phyloP scores from a whole-genome alignment of 331 rosid species.

The Acacia concinna region DNA sequence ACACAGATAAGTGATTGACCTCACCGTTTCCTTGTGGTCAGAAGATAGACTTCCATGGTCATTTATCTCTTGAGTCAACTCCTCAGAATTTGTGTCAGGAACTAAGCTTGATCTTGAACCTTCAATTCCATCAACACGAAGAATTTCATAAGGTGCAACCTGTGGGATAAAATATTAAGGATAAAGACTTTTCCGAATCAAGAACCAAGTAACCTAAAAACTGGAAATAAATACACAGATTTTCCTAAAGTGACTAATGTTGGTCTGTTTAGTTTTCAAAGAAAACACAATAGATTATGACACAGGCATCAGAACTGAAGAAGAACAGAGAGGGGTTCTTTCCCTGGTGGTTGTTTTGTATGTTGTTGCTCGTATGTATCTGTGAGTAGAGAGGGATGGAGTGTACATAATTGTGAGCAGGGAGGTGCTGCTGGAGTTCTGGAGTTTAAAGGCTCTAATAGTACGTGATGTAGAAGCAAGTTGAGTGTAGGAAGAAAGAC shows the following conservation, averaged over 20 bases:
- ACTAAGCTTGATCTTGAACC: constrained; percentile 39
- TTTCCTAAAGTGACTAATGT: neutral
- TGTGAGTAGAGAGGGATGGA: neutral
- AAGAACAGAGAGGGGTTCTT: neutral
- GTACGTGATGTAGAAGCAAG: neutral
- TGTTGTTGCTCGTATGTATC: neutral
- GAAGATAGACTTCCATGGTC: constrained; percentile 45
- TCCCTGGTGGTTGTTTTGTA: neutral
- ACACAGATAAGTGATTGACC: neutral
- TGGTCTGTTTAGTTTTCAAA: neutral
- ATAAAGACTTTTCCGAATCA: neutral
- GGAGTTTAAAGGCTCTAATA: neutral
- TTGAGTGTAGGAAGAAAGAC: neutral
- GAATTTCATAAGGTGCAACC: constrained; percentile 80
- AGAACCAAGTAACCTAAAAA: neutral
- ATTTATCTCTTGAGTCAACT: constrained; percentile 48
- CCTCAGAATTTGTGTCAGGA: constrained; percentile 57
- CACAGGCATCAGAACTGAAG: neutral
- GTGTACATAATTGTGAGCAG: neutral
- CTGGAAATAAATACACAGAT: neutral
- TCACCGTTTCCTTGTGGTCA: constrained; percentile 56
- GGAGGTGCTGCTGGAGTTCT: neutral
- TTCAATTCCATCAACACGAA: constrained; percentile 63
- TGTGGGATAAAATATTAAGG: constrained; percentile 29
- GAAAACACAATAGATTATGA: neutral